A percentile compares a stretch with the other conserved stretches of the same genome.
These are phyloP conservation scores for Neonectria sp. DNA, from an alignment of 2,329 filamentous ascomycete genomes.

Conservation along the genomic window DNA sequence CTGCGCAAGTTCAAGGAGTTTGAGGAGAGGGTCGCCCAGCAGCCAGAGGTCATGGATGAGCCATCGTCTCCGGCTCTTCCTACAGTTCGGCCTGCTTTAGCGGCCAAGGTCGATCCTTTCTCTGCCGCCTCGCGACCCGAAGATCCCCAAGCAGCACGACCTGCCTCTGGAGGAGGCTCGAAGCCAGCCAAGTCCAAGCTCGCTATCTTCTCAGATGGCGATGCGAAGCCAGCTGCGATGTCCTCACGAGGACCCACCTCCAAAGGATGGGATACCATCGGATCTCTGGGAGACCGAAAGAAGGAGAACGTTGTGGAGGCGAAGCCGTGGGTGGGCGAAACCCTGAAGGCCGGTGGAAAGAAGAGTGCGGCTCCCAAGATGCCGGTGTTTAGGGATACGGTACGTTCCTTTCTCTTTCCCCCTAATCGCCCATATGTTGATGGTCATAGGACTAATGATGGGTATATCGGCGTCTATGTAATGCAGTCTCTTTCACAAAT, in stretches of 20 bases:
- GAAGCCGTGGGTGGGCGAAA: slow-evolving; percentile 94
- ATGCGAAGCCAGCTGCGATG: slow-evolving; percentile 71
- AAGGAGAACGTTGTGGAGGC: slow-evolving; percentile 94
- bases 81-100: slow-evolving; percentile 84
- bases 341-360: slow-evolving; percentile 88
- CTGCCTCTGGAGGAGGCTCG: slow-evolving; percentile 64
- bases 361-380: slow-evolving; percentile 83
- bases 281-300: slow-evolving; percentile 86
- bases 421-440: slow-evolving; percentile 79
- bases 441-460: slow-evolving; percentile 95
- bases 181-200: slow-evolving; percentile 86
- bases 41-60: slow-evolving; percentile 72
- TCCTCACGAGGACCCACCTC: slow-evolving; percentile 67
- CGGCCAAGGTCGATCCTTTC: slow-evolving; percentile 89
- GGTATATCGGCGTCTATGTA: slow-evolving; percentile 59
- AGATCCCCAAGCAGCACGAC: slow-evolving; percentile 77
- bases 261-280: slow-evolving; percentile 94
- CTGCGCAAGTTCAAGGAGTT: slow-evolving; percentile 95
- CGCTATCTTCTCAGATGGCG: slow-evolving; percentile 89
- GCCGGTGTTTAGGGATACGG: slow-evolving; percentile 94
- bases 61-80: slow-evolving; percentile 92
- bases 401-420: slow-evolving; percentile 64
- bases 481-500: slow-evolving; percentile 73
- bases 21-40: slow-evolving; percentile 80
- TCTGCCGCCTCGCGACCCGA: slow-evolving; percentile 66